These are phyloP conservation scores for Papiliotrema nemorosa DNA, from an alignment of 1,284 basidiomycete species.

Conservation along the genomic window DNA sequence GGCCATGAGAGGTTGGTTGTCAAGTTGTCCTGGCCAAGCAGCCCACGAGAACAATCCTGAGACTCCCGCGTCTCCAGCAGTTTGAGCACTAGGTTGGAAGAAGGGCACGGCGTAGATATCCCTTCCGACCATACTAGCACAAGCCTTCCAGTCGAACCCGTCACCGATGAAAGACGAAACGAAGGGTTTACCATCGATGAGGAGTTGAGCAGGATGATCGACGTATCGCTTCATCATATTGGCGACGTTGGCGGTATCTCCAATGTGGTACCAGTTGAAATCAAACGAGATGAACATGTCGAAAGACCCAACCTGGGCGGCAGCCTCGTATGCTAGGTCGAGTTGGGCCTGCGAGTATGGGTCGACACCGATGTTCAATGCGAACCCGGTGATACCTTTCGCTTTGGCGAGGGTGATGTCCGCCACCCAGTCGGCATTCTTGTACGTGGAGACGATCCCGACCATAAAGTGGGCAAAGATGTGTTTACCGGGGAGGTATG, in stretches of 20 bases:
- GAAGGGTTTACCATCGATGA: constrained; percentile 40
- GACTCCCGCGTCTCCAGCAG: constrained; percentile 25
- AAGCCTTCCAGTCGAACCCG: constrained; percentile 39
- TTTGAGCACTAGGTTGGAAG: constrained; percentile 28
- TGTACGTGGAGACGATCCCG: constrained; percentile 39
- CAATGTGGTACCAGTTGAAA: constrained; percentile 45
- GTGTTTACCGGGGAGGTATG: constrained; percentile 19
- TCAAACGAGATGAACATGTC: constrained; percentile 47
- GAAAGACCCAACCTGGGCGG: constrained; percentile 29
- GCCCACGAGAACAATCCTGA: constrained; percentile 43
- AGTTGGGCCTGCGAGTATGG: constrained; percentile 39
- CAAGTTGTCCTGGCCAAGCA: constrained; percentile 41
- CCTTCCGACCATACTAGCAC: constrained; percentile 23
- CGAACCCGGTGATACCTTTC: constrained; percentile 45
- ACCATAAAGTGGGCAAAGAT: constrained; percentile 48
- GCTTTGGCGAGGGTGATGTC: constrained; percentile 42
- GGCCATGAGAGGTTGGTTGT: constrained; percentile 36
- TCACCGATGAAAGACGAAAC: constrained; percentile 47
- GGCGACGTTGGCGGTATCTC: constrained; percentile 19
- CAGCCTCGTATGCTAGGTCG: constrained; percentile 41
- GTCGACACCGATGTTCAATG: constrained; percentile 47
- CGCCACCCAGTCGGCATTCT: constrained; percentile 27
- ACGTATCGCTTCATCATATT: constrained; percentile 31
- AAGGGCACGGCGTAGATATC: constrained; percentile 42
- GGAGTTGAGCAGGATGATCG: constrained; percentile 27